Evolutionary conservation across 2,329 filamentous ascomycete species (phyloP), one percentile per base, ranked within the genome.

Genomic region (Diaporthe sp.): DNA sequence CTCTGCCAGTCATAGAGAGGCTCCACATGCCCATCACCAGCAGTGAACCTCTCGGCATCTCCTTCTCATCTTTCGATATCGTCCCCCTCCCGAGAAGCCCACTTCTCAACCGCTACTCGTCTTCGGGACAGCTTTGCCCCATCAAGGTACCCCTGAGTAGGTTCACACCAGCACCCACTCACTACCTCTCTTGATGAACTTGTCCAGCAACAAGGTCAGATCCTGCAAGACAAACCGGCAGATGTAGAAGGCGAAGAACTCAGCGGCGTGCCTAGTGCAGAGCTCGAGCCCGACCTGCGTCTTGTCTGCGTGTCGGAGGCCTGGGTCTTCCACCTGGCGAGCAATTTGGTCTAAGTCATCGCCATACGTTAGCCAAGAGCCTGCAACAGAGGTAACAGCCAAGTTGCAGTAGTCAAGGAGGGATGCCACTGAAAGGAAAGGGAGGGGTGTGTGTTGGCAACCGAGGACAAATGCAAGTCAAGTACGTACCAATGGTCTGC

Each of bases 221-320:
- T 99, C 97, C 5, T 92, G 89, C 76, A 99, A 87, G n/a, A 96
- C 95, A 83, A 99, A 99, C 25, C 97, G 93, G 84, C 96, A 98
- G 39, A 99, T 90, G 83, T 97, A 98, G 84, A 99, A 98, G 22
- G 94, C 96, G 83, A 99, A 99, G 85, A 99, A 99, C 85, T 99
- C 97, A 47, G 96, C 95, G 10, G 96, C 97, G 83, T 98, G 96
- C 55, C 96, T 92, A 49, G 95, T 95, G 82, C 95, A 97, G 55
- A 99, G 90, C 85, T 99, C 97, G 47, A 99, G 90, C 13, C 97
- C 97, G 72, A 99, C 96, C 82, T 98, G 96, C 12, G 97, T 98
- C 81, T 95, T 95, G 80, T 96, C 96, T 25, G 95, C 95, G 84
- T 97, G 95, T 79, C 94, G 94, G 73, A 98, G 90, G 13, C 96